Percentiles rank a stretch among this genome's conserved stretches.
phyloP scores from a whole-genome alignment of 352 stramenopile species.

The Globisporangium polare region DNA sequence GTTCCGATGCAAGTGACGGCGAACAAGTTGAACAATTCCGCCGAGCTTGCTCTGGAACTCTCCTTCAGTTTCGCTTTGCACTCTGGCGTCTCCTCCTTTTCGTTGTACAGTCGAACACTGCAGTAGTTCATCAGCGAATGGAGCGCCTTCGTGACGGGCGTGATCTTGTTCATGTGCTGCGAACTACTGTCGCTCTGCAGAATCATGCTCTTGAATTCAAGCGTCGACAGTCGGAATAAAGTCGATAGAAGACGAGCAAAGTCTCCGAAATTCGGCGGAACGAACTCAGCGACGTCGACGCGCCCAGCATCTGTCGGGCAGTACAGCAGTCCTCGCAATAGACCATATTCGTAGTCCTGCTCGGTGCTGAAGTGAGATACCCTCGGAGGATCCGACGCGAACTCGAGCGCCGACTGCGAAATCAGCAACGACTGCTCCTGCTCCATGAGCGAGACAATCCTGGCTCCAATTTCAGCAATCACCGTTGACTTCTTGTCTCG shows the following conservation, averaged over 20 bases:
- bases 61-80: conserved; percentile 12
- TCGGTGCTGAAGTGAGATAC: conserved; percentile 19
- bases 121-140: conserved; percentile 49
- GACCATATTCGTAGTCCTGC: conserved; percentile 26
- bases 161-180: conserved; percentile 5
- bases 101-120: conserved; percentile 33
- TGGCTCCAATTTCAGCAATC: conserved; percentile 8
- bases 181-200: not conserved
- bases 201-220: conserved; percentile 21
- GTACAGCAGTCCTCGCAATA: conserved; percentile 28
- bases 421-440: not conserved
- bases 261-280: conserved; percentile 22
- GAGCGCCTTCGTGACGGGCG: conserved; percentile 34
- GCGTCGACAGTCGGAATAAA: conserved; percentile 30
- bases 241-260: conserved; percentile 31
- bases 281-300: conserved; percentile 33
- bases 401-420: not conserved
- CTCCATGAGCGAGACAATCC: conserved; percentile 3
- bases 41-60: conserved; percentile 4
- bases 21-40: conserved; percentile 41
- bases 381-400: conserved; percentile 15
- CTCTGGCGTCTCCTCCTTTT: conserved; percentile 20
- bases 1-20: conserved; percentile 33
- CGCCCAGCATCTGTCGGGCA: conserved; percentile 31
- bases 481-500: conserved; percentile 8